Conservation (phyloP, 257 asterid genomes). For the Perilla frutescens region DNA sequence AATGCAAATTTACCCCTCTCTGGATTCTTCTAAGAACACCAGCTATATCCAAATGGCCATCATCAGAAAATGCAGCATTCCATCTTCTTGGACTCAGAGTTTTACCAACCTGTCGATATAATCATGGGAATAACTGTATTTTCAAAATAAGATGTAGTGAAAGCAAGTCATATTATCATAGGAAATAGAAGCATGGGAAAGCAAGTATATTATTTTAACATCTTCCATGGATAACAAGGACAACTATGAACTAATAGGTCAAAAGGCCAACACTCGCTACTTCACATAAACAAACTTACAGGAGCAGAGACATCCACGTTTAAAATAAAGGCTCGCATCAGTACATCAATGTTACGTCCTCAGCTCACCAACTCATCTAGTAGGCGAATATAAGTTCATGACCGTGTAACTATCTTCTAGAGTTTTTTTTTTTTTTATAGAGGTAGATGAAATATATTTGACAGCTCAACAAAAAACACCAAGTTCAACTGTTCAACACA, state of each 20-base stretch:
- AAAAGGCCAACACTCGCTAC: not conserved
- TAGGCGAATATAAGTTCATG: slow-evolving; percentile 13
- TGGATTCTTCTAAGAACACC: slow-evolving; percentile 96
- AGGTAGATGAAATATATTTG: not conserved
- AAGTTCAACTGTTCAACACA: slow-evolving; percentile 16
- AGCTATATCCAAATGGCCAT: slow-evolving; percentile 90
- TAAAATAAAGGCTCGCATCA: not conserved
- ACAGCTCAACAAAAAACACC: slow-evolving; percentile 16
- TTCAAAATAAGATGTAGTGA: not conserved
- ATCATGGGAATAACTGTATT: slow-evolving; percentile 7
- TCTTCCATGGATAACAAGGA: slow-evolving; percentile 7
- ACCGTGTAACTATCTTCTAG: not conserved
- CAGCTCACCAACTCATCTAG: slow-evolving; percentile 14
- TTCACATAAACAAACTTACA: not conserved
- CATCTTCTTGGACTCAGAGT: slow-evolving; percentile 94
- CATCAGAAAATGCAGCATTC: slow-evolving; percentile 83
- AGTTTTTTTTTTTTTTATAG: slow-evolving; percentile 3
- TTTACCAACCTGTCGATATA: slow-evolving; percentile 74
- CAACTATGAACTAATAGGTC: slow-evolving; percentile 11
- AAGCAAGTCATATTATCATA: slow-evolving; percentile 19
- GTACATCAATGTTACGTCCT: not conserved
- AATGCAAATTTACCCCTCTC: slow-evolving; percentile 73
- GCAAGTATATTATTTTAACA: not conserved
- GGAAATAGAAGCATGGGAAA: slow-evolving; percentile 20
- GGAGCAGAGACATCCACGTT: not conserved